Base-by-base conservation (phyloP, 306 rosid genomes). In the Vicia faba region DNA sequence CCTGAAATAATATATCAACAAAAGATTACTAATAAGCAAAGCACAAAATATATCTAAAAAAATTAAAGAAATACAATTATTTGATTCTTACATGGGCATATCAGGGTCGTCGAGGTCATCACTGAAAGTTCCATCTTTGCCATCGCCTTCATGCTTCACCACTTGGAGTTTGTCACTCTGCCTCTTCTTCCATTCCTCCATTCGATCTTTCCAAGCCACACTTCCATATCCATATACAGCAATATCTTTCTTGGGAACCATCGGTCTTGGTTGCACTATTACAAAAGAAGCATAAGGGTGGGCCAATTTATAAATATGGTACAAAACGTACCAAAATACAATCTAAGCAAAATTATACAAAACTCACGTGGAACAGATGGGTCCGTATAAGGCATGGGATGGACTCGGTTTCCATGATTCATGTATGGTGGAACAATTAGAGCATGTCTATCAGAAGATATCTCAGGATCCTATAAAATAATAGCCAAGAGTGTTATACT, bases 181-280 rank as follows among this genome's bases (percentile, higher is more conserved):
- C 85, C 78, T 86, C 74, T 78, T 90, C 84, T 83, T 93, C 99
- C 99, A 93, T 43, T 88, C 97, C 40, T 93, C 99, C 99, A 88
- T 85, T 58, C 99, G 84, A 51, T 88, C 99, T 80, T 86, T 93
- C 99, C 99, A 93, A 18, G 87, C 88, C 44, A 93, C 97, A 76
- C 97, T 93, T 63, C 99, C 99, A 75, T 90, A 93, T 40, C 99
- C 99, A 81, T 93, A 93, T 23, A 85, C 92, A 0, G 97, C 97
- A 62, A 93, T 83, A 72, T 93, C 99, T 80, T 93, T 93, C 80
- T 90, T 83, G 14, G 96, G 97, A 69, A 83, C 97, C 99, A 93
- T 88, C 1, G 99, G 95, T 75, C 99, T 86, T 44, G 96, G 86
- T 83, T 93, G 97, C 85, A 84, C 97, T 90, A 15, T 16, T 39